phyloP scores from a whole-genome alignment of 169 alveolate species.

The Eimeria sp. region DNA sequence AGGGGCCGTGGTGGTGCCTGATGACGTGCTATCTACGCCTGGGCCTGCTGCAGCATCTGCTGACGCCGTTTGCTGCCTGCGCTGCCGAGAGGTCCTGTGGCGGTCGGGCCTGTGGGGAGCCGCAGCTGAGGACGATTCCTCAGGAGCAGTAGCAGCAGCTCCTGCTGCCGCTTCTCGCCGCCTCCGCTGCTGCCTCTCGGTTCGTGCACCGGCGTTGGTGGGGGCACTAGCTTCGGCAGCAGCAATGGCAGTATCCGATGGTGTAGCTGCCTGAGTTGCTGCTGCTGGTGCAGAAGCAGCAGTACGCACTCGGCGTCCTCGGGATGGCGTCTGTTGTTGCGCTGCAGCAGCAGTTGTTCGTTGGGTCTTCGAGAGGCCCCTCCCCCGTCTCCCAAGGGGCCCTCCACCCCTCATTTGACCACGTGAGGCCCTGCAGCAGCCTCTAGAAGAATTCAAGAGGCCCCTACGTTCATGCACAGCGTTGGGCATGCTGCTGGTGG shows the following conservation, averaged over 20 bases:
- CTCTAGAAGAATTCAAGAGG: background rate
- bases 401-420: background rate
- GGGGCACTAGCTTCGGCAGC: background rate
- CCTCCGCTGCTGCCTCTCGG: slow-evolving; percentile 2
- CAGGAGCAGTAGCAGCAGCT: slow-evolving; percentile 5
- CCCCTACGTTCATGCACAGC: background rate
- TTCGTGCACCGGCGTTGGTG: background rate
- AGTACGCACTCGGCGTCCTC: slow-evolving; percentile 14
- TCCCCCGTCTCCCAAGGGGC: slow-evolving; percentile 10
- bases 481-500: slow-evolving; percentile 1
- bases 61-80: background rate
- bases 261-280: slow-evolving; percentile 4
- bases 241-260: background rate
- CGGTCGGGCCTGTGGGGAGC: background rate
- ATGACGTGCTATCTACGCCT: background rate
- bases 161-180: slow-evolving; percentile 23
- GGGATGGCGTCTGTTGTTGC: slow-evolving; percentile 6
- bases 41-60: background rate
- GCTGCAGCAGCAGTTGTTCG: background rate
- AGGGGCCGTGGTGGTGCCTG: background rate
- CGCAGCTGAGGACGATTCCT: background rate
- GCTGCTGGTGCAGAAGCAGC: background rate
- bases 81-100: background rate
- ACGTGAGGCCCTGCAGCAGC: slow-evolving; percentile 25
- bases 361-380: background rate